Evolutionary conservation across 352 stramenopile genomes (phyloP), one percentile per base, ranked within the genome.

Genomic region (Blastocystis sp.): DNA sequence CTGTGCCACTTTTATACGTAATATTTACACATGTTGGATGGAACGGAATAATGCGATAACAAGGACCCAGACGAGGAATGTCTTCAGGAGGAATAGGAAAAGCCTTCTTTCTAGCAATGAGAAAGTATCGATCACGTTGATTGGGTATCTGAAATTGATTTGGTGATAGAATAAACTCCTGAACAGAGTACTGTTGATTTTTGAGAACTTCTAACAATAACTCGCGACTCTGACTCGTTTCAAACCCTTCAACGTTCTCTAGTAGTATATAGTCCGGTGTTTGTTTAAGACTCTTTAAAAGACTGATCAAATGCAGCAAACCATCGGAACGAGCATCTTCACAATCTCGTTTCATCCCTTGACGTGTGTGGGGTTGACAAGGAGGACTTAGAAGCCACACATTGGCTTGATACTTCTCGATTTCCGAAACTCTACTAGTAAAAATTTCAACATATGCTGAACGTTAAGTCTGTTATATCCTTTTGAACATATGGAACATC

Each of bases 161-260:
- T 4, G 77, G 77, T 12, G 77, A 87, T 14, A 87, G 52, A 54
- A 87, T 87, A 42, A 78, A 87, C 77, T 87, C 77, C 77, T 87
- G 77, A 7, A 43, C 29, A 39, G 39, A 42, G 52, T 87, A 87
- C 21, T 77, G 7, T 14, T 42, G 49, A 7, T 63, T 51, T 42
- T 74, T 63, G 32, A 87, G 65, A 29, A 61, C 77, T 0, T 1
- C n/a, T 11, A 87, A 32, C 0, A 87, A 54, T 14, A 35, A n/a
- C n/a, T 78, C 46, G 1, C 65, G 77, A 74, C 59, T 78, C 49
- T 87, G 51, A 43, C 77, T 87, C 5, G 14, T 43, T 51, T 87
- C 77, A 51, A 87, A 87, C 0, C 77, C 77, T 29, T 87, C 77
- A 16, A 87, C 77, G n/a, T 87, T 87, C 35, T 87, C 77, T n/a